A percentile compares a stretch with the other conserved stretches of the same genome.
phyloP scores from a whole-genome alignment of 1,139 yeast species.

The Wickerhamomyces sp. region DNA sequence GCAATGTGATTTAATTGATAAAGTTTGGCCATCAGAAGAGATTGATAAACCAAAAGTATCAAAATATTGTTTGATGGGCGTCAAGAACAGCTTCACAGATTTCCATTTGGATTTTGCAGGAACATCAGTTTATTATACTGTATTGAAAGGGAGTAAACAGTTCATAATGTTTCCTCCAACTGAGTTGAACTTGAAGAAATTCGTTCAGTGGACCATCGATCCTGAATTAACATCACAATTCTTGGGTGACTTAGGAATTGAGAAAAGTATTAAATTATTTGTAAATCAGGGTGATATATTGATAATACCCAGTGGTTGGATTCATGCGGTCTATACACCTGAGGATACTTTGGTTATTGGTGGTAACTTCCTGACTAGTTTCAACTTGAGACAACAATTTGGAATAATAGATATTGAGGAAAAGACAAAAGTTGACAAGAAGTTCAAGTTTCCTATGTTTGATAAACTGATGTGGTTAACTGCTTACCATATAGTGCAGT shows the following conservation, averaged over 20 bases:
- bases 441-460: conserved; percentile 76
- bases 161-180: conserved; percentile 83
- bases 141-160: conserved; percentile 65
- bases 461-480: conserved; percentile 63
- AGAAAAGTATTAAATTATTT: conserved; percentile 59
- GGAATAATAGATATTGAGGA: conserved; percentile 59
- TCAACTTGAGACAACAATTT: conserved; percentile 60
- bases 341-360: conserved; percentile 79
- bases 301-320: conserved; percentile 90
- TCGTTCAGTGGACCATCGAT: conserved; percentile 70
- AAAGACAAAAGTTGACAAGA: conserved; percentile 66
- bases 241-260: conserved; percentile 47
- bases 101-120: conserved; percentile 93
- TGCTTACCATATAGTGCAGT: conserved; percentile 7
- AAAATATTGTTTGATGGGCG: conserved; percentile 86
- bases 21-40: conserved; percentile 45
- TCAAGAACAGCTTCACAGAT: conserved; percentile 75
- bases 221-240: conserved; percentile 61
- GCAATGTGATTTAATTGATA: conserved; percentile 65
- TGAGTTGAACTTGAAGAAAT: conserved; percentile 49
- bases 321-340: conserved; percentile 86
- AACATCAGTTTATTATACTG: conserved; percentile 84
- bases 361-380: conserved; percentile 73
- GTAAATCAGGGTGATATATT: conserved; percentile 68
- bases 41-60: conserved; percentile 60